Evolutionary conservation across 2,329 filamentous ascomycete genomes (phyloP), one percentile per base, ranked within the genome.

Genomic region (Aaosphaeria pasadenensis): DNA sequence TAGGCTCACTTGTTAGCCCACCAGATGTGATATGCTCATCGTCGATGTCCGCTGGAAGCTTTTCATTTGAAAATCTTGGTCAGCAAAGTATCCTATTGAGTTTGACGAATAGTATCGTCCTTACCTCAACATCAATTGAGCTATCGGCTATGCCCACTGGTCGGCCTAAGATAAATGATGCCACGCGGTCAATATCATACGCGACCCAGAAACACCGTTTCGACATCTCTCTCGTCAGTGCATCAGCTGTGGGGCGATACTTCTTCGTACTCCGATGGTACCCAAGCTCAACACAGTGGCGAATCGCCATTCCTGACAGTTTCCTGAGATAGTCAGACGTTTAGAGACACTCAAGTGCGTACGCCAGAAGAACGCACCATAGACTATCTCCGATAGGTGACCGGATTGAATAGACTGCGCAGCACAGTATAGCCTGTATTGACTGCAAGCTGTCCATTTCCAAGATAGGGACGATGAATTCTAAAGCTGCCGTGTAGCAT

Each of bases 201-300:
- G 67, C 62, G 17, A 60, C 55, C 63, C 64, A 69, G 49, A 70
- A 70, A 35, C 57, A 61, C 6, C 66, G 46, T 42, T 64, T 68
- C 3, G 55, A 58, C 45, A 70, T 61, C 41, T 70, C 62, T 11
- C 47, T 52, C 1, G 52, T 53, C 4, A 69, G 39, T 1, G 45
- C 33, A 44, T 63, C 57, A 6, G 41, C 31, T 7, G 11, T 13
- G 11, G 11, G 28, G 6, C 41, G 41, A 29, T 48, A 56, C 9
- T 42, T 53, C 28, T 53, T 48, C n/a, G 53, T 50, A 48, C 55
- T 66, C 36, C 66, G 59, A 47, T 69, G 65, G 43, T 68, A 69
- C n/a, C 64, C 67, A 30, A 69, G 61, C 44, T 68, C 64, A n/a
- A 69, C 57, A 40, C 63, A 69, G 39, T 67, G 64, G 3, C 67